Evolutionary conservation across 768 basidiomycete species (phyloP), one percentile per base, ranked within the genome.

Genomic region (Trametes gibbosa): DNA sequence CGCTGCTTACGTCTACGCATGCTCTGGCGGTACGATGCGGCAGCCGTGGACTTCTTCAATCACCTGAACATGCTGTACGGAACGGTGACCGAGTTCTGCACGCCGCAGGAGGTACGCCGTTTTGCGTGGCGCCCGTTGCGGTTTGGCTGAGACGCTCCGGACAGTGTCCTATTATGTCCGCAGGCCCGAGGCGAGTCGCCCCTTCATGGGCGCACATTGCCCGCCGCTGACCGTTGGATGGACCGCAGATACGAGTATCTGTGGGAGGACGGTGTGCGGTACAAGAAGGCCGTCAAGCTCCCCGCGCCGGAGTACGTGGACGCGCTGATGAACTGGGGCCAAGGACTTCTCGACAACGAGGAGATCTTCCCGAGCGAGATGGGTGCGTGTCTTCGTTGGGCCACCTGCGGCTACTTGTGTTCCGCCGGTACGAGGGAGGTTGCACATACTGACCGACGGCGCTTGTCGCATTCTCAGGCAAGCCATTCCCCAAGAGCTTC

Each of bases 41-140:
- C 66, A 99, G 97, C 94, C 29, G 96, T 98, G 60, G 97, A 99
- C 73, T 99, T 99, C 77, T 99, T 98, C 81, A 99, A 98, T 70
- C 97, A 99, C 70, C 76, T 99, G 64, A 99, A 99, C 72, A 99
- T 99, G 97, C 78, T 99, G 19, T 99, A 98, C 68, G 97, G 96
- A 12, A 97, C 95, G 10, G 86, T 99, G 23, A 97, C 97, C 2
- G 97, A 99, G 75, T 98, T 98, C 70, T 99, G 97, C 73, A 98
- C 92, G 17, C 82, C 88, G 10, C 85, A 95, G 69, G 94, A 97
- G 82, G 95, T 90, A 68, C 66, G 81, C 70, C 34, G 5, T 32
- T n/a, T 10, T 32, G 5, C 29, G 29, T 32, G 29, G 29, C 29
- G 29, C 29, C 29, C 29, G 29, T 4, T 32, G 10, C 29, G 10